Evolutionary conservation across 768 basidiomycete species (phyloP), one percentile per base, ranked within the genome.

Genomic region (Brasilioporus rufonigricans): DNA sequence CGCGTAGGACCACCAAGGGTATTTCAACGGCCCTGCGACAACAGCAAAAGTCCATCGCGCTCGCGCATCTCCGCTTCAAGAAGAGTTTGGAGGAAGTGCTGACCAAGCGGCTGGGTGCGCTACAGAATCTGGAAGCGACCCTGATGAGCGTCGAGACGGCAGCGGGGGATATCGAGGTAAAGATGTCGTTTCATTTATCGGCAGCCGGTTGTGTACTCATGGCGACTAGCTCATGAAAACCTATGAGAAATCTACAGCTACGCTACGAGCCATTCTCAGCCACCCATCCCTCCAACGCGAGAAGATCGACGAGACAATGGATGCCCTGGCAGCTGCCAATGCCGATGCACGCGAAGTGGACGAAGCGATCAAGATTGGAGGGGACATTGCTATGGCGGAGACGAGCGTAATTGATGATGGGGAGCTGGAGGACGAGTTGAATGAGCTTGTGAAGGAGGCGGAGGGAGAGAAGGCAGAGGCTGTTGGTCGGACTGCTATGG

Each of bases 101-200:
- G 16, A 72, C 73, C 26, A 93, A 93, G 65, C 85, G 93, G 13
- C 69, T 94, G 3, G 80, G 77, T 11, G 86, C 92, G 1, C 74
- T 93, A 6, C 81, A 84, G 53, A 89, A 84, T 35, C 74, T 98
- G 9, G 85, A 89, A 59, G 76, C 82, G 13, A 93, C 93, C 0
- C 69, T 97, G 35, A 74, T 91, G 43, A 80, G 83, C 43, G 91
- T 98, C 6, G 93, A 98, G 71, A 81, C 85, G 4, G 91, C 94
- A n/a, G 90, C 90, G 27, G 87, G 87, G 3, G 90, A 98, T 69
- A 78, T 94, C 12, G 87, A 93, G 77, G 94, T 94, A 65, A 50
- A 40, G 74, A 65, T 31, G 14, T 26, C 19, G n/a, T 53, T 43
- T 41, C 21, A 36, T 52, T 29, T 40, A 41, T 36, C 16, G 35